Base-by-base conservation (phyloP, 2,329 filamentous ascomycete species). In the Epichloe scottii region DNA sequence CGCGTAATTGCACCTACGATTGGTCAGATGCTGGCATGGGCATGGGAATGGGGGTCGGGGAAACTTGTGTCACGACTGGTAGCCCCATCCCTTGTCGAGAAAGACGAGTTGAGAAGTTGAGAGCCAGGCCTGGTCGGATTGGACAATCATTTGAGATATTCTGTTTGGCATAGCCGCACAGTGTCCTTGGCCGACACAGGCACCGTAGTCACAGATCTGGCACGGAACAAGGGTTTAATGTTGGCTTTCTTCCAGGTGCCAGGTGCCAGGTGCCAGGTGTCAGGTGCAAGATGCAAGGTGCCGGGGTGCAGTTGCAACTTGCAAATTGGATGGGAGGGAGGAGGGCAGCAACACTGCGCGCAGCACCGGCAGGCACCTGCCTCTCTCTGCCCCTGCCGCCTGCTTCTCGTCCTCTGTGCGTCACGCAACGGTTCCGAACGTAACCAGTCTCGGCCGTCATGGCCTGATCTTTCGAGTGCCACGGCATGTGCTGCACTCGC, bases 151-250 rank as follows among this genome's bases (percentile, higher is more conserved):
- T 30, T 30, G 30, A 30, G 30, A 30, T 30, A 30, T 30, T 30
- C 8, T 38, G 45, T 35, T 38, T 26, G 5, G 46, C 46, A 14
- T 23, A 38, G 42, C 49, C 49, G 42, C 37, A 50, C 35, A 46
- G 21, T 45, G 35, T 34, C 30, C 42, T 30, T 21, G 33, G 19
- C 21, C 35, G 10, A 19, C 30, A 21, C 48, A 42, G 41, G 33
- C 41, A 50, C 41, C 39, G 48, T 46, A 21, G 34, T 33, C 41
- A 35, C 21, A 45, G 49, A 50, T 50, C 49, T 50, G 21, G 12
- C 17, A 23, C 17, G 11, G 26, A 26, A 14, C 46, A 48, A 21
- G 34, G 34, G 21, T 34, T n/a, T 26, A 5, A 15, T 35, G 2
- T 21, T 34, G n/a, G 5, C 26, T 30, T 30, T 30, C 30, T 30